These are phyloP conservation scores for Eragrostis curvula DNA, from an alignment of 176 grass and related monocot genomes.

Conservation along the genomic window DNA sequence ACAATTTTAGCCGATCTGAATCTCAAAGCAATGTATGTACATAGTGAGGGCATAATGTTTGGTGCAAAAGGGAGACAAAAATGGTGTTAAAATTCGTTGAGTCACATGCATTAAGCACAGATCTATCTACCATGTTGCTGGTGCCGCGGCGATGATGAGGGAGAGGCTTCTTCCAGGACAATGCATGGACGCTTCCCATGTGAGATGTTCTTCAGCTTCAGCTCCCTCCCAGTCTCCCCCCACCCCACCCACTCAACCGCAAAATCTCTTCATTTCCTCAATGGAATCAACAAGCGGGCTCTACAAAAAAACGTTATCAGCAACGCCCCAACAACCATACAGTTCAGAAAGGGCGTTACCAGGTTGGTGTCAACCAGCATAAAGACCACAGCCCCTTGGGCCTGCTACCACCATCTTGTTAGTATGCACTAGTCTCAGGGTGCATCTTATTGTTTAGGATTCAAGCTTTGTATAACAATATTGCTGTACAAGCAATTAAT, in stretches of 20 bases:
- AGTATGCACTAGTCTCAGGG: conserved; percentile 35
- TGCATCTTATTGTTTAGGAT: conserved; percentile 26
- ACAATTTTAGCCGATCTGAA: conserved; percentile 40
- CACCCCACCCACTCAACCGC: conserved; percentile 53
- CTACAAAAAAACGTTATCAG: conserved; percentile 22
- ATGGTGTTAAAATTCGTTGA: conserved; percentile 55
- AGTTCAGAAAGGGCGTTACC: conserved; percentile 29
- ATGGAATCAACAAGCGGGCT: conserved; percentile 29
- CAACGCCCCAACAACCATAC: conserved; percentile 47
- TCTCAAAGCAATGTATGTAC: conserved; percentile 14
- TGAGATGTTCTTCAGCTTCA: conserved; percentile 58
- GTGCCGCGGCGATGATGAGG: conserved; percentile 38
- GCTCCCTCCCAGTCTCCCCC: conserved; percentile 16
- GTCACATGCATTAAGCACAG: conserved; percentile 59
- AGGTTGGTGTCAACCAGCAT: conserved; percentile 54
- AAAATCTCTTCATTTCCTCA: conserved; percentile 37
- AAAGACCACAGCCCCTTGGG: conserved; percentile 1
- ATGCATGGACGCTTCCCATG: conserved; percentile 54
- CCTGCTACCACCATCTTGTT: conserved; percentile 20
- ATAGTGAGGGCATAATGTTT: conserved; percentile 29
- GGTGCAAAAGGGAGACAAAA: conserved; percentile 42
- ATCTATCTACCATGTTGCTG: conserved; percentile 47
- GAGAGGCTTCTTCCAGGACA: conserved; percentile 38
- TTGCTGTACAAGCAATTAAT: background rate
- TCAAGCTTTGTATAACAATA: background rate